Evolutionary conservation across 176 grass and related monocot genomes (phyloP).

Genomic region (Tillandsia leiboldiana): DNA sequence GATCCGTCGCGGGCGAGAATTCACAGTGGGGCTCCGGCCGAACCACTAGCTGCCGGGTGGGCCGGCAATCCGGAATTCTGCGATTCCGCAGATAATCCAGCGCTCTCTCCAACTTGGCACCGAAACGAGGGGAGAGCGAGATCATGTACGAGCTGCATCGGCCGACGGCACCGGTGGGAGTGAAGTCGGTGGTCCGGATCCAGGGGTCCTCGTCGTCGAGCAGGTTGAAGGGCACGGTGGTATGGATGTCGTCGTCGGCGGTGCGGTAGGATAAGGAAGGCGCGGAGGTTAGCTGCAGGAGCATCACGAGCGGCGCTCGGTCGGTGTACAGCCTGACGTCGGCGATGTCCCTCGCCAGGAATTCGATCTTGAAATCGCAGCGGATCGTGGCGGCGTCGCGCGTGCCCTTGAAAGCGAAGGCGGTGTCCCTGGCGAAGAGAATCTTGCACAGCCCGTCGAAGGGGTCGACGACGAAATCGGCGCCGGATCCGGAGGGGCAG

Average conservation of each 20-base stretch:
- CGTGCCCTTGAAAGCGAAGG: constrained; percentile 35
- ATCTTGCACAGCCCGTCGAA: constrained; percentile 55
- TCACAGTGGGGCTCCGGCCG: constrained; percentile 47
- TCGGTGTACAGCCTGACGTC: constrained; percentile 31
- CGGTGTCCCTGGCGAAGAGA: constrained; percentile 50
- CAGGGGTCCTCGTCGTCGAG: constrained; percentile 79
- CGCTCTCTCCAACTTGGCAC: constrained; percentile 42
- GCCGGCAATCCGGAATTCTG: constrained; percentile 21
- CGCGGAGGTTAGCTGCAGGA: constrained; percentile 29
- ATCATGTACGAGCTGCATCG: constrained; percentile 50
- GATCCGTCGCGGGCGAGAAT: constrained; percentile 19
- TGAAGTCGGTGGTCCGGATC: constrained; percentile 74
- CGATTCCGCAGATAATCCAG: constrained; percentile 37
- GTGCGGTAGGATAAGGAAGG: constrained; percentile 53
- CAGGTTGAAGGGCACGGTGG: constrained; percentile 45
- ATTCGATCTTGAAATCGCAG: constrained; percentile 73
- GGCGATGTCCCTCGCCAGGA: constrained; percentile 37
- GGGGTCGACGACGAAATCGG: constrained; percentile 66
- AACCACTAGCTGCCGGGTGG: constrained; percentile 15
- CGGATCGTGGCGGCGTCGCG: constrained; percentile 29
- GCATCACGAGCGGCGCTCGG: constrained; percentile 30
- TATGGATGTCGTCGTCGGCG: constrained; percentile 71
- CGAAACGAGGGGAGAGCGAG: constrained; percentile 39
- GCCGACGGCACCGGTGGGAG: constrained; percentile 41
- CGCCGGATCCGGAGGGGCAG: constrained; percentile 12